phyloP scores from a whole-genome alignment of 169 alveolate genomes.

The Plasmodium relictum region DNA sequence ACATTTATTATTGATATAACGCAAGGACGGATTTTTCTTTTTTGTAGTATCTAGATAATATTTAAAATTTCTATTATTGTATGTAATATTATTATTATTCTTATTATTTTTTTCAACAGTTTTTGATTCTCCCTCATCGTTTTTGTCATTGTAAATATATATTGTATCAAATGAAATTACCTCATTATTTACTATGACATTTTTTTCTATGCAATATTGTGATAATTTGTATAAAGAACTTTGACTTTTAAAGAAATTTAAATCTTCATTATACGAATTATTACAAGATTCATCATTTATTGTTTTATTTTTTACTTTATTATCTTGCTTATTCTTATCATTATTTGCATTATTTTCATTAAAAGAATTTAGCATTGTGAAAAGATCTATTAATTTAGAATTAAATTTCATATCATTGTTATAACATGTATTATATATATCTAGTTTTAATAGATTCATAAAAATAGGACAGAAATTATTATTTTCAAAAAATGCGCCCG shows the following conservation, averaged over 20 bases:
- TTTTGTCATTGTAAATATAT: conserved; percentile 57
- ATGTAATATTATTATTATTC: conserved; percentile 3
- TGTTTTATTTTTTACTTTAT: neutral
- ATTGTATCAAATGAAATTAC: conserved; percentile 47
- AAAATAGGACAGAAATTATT: conserved; percentile 76
- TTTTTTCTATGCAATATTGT: conserved; percentile 71
- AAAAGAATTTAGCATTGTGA: conserved; percentile 19
- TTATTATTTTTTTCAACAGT: neutral
- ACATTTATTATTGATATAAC: conserved; percentile 11
- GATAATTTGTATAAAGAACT: conserved; percentile 64
- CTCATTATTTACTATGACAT: conserved; percentile 21
- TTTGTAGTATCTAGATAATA: conserved; percentile 17
- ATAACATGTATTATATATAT: conserved; percentile 55
- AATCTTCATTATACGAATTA: conserved; percentile 28
- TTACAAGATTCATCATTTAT: neutral
- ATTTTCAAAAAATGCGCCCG: conserved; percentile 74
- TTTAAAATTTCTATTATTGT: conserved; percentile 1
- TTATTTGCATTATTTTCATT: conserved; percentile 9
- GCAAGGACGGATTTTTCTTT: conserved; percentile 17
- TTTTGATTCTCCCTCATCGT: neutral
- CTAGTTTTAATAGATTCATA: conserved; percentile 53
- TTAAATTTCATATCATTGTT: conserved; percentile 10
- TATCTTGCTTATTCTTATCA: neutral
- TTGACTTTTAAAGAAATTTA: conserved; percentile 38
- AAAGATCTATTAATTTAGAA: conserved; percentile 28